phyloP scores from a whole-genome alignment of 495 filamentous ascomycete genomes.

The Penicillium lividum region DNA sequence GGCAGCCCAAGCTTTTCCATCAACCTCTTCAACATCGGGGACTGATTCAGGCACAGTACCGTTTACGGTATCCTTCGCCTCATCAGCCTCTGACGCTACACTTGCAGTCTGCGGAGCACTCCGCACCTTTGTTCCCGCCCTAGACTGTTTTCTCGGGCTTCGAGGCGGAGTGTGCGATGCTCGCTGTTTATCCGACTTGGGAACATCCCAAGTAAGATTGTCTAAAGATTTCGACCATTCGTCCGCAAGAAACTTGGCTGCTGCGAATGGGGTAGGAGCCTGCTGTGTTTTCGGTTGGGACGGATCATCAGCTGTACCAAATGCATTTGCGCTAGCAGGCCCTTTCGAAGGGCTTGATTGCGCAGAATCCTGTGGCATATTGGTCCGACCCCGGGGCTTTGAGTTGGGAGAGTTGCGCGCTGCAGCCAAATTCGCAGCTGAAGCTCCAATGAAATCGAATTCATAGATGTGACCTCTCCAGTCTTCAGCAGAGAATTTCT shows the following conservation, averaged over 20 bases:
- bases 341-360: conserved; percentile 15
- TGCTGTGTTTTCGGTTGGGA: conserved; percentile 11
- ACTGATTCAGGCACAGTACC: conserved; percentile 18
- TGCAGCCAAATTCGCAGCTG: conserved; percentile 30
- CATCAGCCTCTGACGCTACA: conserved; percentile 47
- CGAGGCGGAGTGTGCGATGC: conserved; percentile 33
- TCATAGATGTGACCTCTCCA: conserved; percentile 57
- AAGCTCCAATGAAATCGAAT: conserved; percentile 53
- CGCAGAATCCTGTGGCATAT: conserved; percentile 20
- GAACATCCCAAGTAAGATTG: conserved; percentile 53
- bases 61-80: conserved; percentile 35
- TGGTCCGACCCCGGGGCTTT: conserved; percentile 33
- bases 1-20: conserved; percentile 28
- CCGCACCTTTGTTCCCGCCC: conserved; percentile 28
- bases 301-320: conserved; percentile 2
- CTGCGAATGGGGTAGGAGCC: conserved; percentile 36
- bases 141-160: conserved; percentile 40
- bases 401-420: conserved; percentile 35
- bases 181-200: conserved; percentile 34
- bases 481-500: conserved; percentile 62
- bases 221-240: conserved; percentile 67
- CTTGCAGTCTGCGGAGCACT: conserved; percentile 36
- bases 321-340: conserved; percentile 19
- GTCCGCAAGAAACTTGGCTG: conserved; percentile 61
- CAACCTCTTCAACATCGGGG: conserved; percentile 39